A percentile compares a stretch with the other conserved stretches of the same genome.
Conservation (phyloP, 2,329 filamentous ascomycete species). For the Botrytis deweyae region DNA sequence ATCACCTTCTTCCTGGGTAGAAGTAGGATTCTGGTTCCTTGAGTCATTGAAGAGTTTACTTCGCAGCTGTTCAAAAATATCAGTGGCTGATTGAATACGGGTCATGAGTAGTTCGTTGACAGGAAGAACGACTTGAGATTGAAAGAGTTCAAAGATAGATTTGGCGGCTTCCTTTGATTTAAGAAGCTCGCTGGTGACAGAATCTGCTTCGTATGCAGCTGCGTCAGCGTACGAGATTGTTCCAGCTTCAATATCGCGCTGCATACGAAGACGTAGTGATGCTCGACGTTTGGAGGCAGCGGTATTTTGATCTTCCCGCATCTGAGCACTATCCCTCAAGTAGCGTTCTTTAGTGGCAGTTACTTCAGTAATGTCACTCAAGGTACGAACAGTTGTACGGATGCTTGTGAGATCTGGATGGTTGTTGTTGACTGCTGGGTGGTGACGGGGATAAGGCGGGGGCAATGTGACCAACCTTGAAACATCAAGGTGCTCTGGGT, state of each 20-base stretch:
- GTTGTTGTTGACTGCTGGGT: constrained; percentile 93
- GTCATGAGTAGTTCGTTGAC: constrained; percentile 76
- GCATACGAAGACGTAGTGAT: constrained; percentile 70
- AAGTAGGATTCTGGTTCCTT: constrained; percentile 64
- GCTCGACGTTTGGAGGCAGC: constrained; percentile 55
- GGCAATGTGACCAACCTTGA: constrained; percentile 90
- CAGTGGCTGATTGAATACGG: constrained; percentile 70
- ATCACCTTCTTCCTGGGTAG: constrained; percentile 91
- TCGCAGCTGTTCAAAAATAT: constrained; percentile 74
- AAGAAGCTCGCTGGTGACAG: constrained; percentile 67
- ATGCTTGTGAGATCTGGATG: constrained; percentile 85
- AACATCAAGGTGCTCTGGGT: constrained; percentile 69
- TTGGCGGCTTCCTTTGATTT: constrained; percentile 72
- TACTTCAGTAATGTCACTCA: constrained; percentile 73
- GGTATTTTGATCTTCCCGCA: constrained; percentile 55
- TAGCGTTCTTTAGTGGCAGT: constrained; percentile 66
- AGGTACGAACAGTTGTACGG: constrained; percentile 67
- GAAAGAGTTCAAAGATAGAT: constrained; percentile 79
- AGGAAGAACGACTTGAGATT: constrained; percentile 78
- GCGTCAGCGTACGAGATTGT: constrained; percentile 81
- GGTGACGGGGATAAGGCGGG: constrained; percentile 89
- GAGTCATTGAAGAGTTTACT: constrained; percentile 71
- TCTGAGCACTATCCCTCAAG: constrained; percentile 54
- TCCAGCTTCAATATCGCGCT: constrained; percentile 74
- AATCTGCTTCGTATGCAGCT: constrained; percentile 74